A percentile compares a stretch with the other conserved stretches of the same genome.
These are phyloP conservation scores for Hyparrhenia diplandra DNA, from an alignment of 176 grass and related monocot genomes.

Conservation along the genomic window DNA sequence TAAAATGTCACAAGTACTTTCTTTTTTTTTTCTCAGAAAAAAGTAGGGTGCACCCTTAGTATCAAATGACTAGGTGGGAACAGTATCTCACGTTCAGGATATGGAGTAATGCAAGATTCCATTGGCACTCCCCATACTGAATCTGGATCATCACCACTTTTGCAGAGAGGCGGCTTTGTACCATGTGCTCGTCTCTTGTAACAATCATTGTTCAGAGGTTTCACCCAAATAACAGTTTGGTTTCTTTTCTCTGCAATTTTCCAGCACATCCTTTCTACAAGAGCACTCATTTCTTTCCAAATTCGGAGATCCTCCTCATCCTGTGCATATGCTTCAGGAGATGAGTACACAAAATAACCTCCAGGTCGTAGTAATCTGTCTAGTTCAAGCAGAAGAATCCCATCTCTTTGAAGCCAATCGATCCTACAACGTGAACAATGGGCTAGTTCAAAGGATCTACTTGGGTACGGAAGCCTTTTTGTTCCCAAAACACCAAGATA, in stretches of 20 bases:
- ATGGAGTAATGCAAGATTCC: conserved; percentile 87
- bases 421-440: conserved; percentile 98
- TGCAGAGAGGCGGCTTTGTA: conserved; percentile 81
- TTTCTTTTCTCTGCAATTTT: conserved; percentile 88
- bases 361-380: conserved; percentile 95
- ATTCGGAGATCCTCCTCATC: conserved; percentile 94
- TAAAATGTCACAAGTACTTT: background rate
- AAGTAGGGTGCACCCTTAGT: background rate
- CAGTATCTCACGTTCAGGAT: conserved; percentile 72
- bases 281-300: conserved; percentile 93
- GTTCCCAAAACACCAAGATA: conserved; percentile 98
- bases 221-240: conserved; percentile 99
- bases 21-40: background rate
- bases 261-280: conserved; percentile 99
- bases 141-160: conserved; percentile 81
- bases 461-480: conserved; percentile 94
- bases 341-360: conserved; percentile 98
- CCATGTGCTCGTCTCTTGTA: conserved; percentile 70
- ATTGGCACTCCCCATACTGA: conserved; percentile 80
- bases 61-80: conserved; percentile 9
- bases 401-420: conserved; percentile 97
- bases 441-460: conserved; percentile 94
- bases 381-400: conserved; percentile 90
- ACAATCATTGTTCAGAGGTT: conserved; percentile 95
- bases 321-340: conserved; percentile 97